Evolutionary conservation across 495 filamentous ascomycete genomes (phyloP).

Genomic region (Clohesyomyces aquaticus): DNA sequence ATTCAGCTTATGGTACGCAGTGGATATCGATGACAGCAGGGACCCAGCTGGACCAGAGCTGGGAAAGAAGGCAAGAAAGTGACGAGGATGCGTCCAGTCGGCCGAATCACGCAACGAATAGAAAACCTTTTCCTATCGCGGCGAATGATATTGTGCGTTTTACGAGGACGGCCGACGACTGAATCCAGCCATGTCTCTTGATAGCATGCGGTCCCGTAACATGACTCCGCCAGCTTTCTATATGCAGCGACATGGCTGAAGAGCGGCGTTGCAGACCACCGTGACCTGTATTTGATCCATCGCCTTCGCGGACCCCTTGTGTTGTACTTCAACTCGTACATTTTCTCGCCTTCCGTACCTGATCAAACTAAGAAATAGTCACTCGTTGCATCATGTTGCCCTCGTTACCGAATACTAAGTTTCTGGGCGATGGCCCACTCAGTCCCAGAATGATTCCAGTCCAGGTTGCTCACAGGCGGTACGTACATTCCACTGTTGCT

Average conservation of each 20-base stretch:
- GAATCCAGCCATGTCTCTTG: background rate
- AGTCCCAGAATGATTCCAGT: slow-evolving; percentile 20
- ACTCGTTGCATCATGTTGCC: slow-evolving; percentile 17
- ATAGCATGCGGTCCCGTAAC: background rate
- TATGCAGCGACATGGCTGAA: background rate
- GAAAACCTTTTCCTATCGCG: background rate
- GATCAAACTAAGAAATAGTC: background rate
- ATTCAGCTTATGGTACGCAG: background rate
- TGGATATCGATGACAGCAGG: background rate
- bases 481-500: background rate
- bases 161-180: background rate
- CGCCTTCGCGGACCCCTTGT: background rate
- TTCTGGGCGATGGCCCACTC: slow-evolving; percentile 7
- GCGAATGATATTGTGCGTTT: background rate
- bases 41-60: background rate
- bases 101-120: background rate
- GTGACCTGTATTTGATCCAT: background rate
- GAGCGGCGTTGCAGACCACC: background rate
- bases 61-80: background rate
- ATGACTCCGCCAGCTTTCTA: background rate
- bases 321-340: background rate
- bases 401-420: slow-evolving; percentile 12
- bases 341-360: background rate
- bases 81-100: background rate
- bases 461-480: slow-evolving; percentile 27